Conservation (phyloP, 2,329 filamentous ascomycete genomes). For the Stylonectria norvegica region DNA sequence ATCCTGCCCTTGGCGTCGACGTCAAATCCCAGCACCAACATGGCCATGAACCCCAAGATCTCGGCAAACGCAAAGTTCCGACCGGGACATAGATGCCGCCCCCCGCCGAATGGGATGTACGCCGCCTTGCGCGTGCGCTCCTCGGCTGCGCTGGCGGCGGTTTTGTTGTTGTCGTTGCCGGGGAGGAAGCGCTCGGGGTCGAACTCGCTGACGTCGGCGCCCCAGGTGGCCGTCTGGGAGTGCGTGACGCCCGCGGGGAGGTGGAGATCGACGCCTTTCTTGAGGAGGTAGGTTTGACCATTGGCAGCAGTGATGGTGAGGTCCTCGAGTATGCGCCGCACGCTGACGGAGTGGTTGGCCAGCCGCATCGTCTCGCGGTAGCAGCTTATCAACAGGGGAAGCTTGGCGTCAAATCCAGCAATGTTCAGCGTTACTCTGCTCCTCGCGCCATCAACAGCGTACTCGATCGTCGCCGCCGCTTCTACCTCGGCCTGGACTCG, state of each 20-base stretch:
- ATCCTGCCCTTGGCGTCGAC: conserved; percentile 18
- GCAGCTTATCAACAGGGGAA: conserved; percentile 42
- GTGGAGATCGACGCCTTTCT: conserved; percentile 29
- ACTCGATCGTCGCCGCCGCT: neutral
- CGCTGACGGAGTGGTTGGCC: conserved; percentile 35
- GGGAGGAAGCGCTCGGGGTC: conserved; percentile 23
- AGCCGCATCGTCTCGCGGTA: conserved; percentile 46
- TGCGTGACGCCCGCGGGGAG: conserved; percentile 26
- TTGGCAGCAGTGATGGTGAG: conserved; percentile 31
- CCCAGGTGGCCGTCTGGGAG: conserved; percentile 21
- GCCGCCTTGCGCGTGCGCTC: conserved; percentile 21
- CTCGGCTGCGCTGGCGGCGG: conserved; percentile 1
- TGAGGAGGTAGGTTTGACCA: conserved; percentile 28
- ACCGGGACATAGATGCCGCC: conserved; percentile 33
- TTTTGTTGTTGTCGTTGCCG: neutral
- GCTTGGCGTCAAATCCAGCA: conserved; percentile 33
- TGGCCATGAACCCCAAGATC: conserved; percentile 29
- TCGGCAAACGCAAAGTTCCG: conserved; percentile 34
- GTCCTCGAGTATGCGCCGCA: conserved; percentile 40
- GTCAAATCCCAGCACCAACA: conserved; percentile 32
- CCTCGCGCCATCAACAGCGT: conserved; percentile 1
- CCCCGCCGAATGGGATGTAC: conserved; percentile 33
- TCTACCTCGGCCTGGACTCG: conserved; percentile 20
- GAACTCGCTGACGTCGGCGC: conserved; percentile 20
- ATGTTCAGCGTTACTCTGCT: conserved; percentile 38